Evolutionary conservation across 2,329 filamentous ascomycete species (phyloP), one percentile per base, ranked within the genome.

Genomic region (Colletotrichum simmondsii): DNA sequence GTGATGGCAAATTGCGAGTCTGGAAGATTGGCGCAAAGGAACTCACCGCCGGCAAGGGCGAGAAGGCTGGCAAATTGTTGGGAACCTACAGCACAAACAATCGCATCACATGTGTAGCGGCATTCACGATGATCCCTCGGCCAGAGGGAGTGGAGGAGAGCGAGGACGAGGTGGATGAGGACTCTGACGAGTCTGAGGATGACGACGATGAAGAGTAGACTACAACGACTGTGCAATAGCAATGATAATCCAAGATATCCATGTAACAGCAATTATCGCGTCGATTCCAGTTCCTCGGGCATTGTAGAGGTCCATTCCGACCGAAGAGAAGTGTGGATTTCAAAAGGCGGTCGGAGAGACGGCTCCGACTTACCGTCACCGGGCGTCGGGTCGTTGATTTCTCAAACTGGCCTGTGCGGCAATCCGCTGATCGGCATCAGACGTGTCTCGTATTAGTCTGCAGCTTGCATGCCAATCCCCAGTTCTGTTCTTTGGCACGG

Each of bases 51-150:
- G 78, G 69, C 76, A 80, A 74, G 58, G 74, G 73, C 75, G 76
- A 77, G 75, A 80, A 83, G 73, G 77, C 94, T 26, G 95, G 94
- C 35, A 88, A 84, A 75, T 80, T 97, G 68, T 80, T 98, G 57
- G 95, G 92, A 19, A 91, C 89, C 37, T 97, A 97, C 78, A 93
- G 95, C 82, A 98, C 95, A 26, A 92, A 92, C 58, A 95, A 96
- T 80, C 88, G 97, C 69, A 95, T 98, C 76, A 98, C 95, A 49
- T 98, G 97, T 80, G 80, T 98, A 78, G 92, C 91, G 77, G 93
- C 93, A 26, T 98, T 97, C 84, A 86, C 94, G 75, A 97, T 98
- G 94, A 89, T 94, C 81, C 89, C 91, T 77, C 86, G 88, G 59
- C 89, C 90, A 19, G 90, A 91, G 53, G 88, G 88, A 26, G 85